phyloP scores from a whole-genome alignment of 371 early-diverging fungal genomes.

The Saksenaea vasiformis region DNA sequence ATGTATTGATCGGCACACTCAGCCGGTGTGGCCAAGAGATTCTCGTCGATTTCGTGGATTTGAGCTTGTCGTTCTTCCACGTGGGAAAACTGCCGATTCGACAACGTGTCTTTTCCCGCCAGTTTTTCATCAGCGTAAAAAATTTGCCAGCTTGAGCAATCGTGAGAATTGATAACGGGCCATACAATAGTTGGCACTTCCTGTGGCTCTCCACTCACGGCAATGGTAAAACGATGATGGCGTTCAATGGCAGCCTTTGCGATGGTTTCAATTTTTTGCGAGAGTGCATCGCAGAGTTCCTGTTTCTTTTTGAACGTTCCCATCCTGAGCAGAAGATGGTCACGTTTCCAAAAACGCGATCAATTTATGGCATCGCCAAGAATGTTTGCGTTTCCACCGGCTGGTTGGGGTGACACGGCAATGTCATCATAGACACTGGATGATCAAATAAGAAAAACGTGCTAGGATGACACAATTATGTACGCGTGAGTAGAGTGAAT shows the following conservation, averaged over 20 bases:
- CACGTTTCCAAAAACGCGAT: not conserved
- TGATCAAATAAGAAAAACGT: not conserved
- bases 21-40: not conserved
- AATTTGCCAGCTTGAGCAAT: not conserved
- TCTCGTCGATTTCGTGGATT: not conserved
- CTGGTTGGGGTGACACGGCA: not conserved
- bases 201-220: not conserved
- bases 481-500: not conserved
- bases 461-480: not conserved
- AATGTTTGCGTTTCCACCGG: not conserved
- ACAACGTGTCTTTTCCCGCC: not conserved
- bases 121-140: not conserved
- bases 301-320: not conserved
- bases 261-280: not conserved
- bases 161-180: not conserved
- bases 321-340: not conserved
- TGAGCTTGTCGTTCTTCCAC: not conserved
- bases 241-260: not conserved
- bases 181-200: not conserved
- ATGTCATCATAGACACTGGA: not conserved
- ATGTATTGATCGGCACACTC: conserved; percentile 17
- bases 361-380: not conserved
- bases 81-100: not conserved
- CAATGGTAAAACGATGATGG: not conserved
- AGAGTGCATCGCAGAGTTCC: not conserved